Evolutionary conservation across 345 rosid genomes (phyloP).

Genomic region (Citrus maxima): DNA sequence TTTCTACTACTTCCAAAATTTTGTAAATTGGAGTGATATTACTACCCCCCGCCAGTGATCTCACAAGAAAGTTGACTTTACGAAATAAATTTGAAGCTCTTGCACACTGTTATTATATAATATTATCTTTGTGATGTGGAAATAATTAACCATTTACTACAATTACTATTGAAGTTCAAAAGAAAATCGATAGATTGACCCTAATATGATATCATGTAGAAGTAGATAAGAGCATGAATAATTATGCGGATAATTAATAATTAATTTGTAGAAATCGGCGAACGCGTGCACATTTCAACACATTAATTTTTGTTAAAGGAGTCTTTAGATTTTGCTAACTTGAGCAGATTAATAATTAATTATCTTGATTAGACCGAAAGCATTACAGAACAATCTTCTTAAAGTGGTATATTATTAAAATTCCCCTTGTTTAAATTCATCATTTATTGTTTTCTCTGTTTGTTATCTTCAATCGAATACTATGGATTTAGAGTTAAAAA

Average conservation of each 20-base stretch:
- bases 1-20: too few species aligned
- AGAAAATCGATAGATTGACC: not conserved
- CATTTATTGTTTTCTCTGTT: too few species aligned
- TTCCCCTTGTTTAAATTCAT: too few species aligned
- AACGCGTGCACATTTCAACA: constrained; percentile 18
- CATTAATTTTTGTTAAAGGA: constrained; percentile 14
- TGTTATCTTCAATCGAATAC: too few species aligned
- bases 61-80: too few species aligned
- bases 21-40: too few species aligned
- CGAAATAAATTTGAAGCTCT: too few species aligned
- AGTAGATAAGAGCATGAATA: not conserved
- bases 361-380: constrained; percentile 26
- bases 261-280: constrained; percentile 9
- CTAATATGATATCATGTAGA: not conserved
- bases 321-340: not conserved
- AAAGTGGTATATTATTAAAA: not conserved
- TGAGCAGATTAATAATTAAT: not conserved
- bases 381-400: not conserved
- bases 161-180: too few species aligned
- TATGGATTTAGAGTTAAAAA: too few species aligned
- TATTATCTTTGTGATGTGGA: not conserved
- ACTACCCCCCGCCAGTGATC: too few species aligned
- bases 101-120: not conserved
- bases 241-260: constrained; percentile 15
- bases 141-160: not conserved